Conservation (phyloP, 2,329 filamentous ascomycete species). For the Plectosphaerella plurivora region DNA sequence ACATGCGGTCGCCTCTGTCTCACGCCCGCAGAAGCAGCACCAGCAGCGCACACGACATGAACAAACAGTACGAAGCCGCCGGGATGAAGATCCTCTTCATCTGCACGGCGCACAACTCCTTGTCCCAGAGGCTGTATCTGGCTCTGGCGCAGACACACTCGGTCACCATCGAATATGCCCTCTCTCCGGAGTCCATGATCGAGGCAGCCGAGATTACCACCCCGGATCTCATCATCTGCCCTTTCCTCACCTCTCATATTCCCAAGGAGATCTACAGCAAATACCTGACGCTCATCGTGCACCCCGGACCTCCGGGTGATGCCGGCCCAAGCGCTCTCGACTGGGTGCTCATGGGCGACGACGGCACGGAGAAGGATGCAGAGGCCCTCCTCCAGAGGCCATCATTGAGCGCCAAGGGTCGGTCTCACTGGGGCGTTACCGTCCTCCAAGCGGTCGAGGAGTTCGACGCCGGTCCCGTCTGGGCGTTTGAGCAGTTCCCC, state of each 20-base stretch:
- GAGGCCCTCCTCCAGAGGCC: slow-evolving; percentile 20
- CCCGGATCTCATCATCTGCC: slow-evolving; percentile 35
- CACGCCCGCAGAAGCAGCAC: slow-evolving; percentile 1
- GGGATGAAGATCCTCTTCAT: slow-evolving; percentile 35
- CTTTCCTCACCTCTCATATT: slow-evolving; percentile 32
- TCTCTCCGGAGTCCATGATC: slow-evolving; percentile 26
- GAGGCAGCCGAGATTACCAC: slow-evolving; percentile 28
- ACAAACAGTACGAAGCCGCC: too few relatives aligned
- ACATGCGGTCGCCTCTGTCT: neutral
- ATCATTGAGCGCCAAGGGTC: slow-evolving; percentile 20
- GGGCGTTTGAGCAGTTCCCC: slow-evolving; percentile 36
- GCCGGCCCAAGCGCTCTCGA: slow-evolving; percentile 35
- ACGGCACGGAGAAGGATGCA: slow-evolving; percentile 26
- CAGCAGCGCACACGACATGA: too few relatives aligned
- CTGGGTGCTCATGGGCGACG: slow-evolving; percentile 37
- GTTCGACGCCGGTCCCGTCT: slow-evolving; percentile 37
- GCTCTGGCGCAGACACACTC: slow-evolving; percentile 27
- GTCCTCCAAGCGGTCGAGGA: slow-evolving; percentile 32
- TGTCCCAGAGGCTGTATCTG: slow-evolving; percentile 33
- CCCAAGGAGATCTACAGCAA: slow-evolving; percentile 29
- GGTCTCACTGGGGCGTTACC: slow-evolving; percentile 35
- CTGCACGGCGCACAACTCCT: slow-evolving; percentile 39
- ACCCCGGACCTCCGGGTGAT: slow-evolving; percentile 36
- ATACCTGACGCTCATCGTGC: slow-evolving; percentile 32
- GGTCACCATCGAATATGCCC: slow-evolving; percentile 33